phyloP scores from a whole-genome alignment of 2,329 filamentous ascomycete species.

The Penicillium sp. region DNA sequence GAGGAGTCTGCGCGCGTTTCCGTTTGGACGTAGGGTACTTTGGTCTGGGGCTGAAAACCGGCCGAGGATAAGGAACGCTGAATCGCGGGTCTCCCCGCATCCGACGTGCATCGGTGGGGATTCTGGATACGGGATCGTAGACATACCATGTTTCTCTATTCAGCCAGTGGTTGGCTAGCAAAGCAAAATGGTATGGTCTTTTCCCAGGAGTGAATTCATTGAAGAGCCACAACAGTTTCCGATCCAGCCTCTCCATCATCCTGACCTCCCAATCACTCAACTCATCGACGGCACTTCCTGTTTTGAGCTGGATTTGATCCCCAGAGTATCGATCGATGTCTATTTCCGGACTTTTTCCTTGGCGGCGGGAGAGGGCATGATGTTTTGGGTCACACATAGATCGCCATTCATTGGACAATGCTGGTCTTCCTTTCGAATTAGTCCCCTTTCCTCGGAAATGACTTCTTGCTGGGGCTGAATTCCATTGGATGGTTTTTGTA shows the following conservation, averaged over 20 bases:
- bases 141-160: conserved; percentile 41
- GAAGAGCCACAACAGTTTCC: conserved; percentile 38
- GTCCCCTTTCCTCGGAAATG: not conserved
- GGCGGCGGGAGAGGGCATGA: not conserved
- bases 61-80: conserved; percentile 28
- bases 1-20: conserved; percentile 24
- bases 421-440: not conserved
- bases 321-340: not conserved
- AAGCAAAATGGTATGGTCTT: conserved; percentile 39
- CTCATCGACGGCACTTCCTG: conserved; percentile 1
- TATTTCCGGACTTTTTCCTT: not conserved
- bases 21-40: conserved; percentile 26
- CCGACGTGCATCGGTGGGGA: conserved; percentile 30
- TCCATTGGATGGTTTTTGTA: conserved; percentile 2
- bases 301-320: not conserved
- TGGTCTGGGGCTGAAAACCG: conserved; percentile 14
- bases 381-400: not conserved
- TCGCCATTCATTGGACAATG: conserved; percentile 2
- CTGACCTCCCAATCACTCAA: conserved; percentile 37
- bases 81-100: conserved; percentile 36
- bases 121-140: conserved; percentile 37
- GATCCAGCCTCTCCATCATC: conserved; percentile 33
- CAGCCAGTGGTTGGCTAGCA: conserved; percentile 43
- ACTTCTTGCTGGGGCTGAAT: conserved; percentile 3
- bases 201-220: conserved; percentile 38